Base-by-base conservation (phyloP, 768 basidiomycete species). In the Thelephora ganbajun region DNA sequence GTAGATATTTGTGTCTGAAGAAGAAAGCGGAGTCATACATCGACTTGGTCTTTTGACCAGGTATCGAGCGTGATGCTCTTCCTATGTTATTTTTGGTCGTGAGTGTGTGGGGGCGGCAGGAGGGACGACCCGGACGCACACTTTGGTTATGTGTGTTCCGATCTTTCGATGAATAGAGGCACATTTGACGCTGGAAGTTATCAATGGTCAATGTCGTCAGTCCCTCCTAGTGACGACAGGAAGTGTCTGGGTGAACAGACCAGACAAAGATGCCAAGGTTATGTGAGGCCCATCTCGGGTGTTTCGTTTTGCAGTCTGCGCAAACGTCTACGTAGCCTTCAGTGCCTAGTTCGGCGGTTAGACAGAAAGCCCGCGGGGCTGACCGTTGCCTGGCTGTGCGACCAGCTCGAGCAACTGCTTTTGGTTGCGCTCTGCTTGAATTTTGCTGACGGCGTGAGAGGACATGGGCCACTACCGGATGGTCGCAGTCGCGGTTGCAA, bases 121-220 rank as follows among this genome's bases (percentile, higher is more conserved):
- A n/a, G 5, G 23, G 6, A 49, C 33, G 19, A n/a, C 6, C 16
- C 11, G 44, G 26, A 70, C 77, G 60, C 70, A 92, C 89, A 97
- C 87, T 77, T 96, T 92, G 0, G 85, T 79, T 54, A 91, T 71
- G 61, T 97, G 93, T 4, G 89, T 93, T 1, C 93, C 93, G 50
- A 97, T 81, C 69, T 93, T 94, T 46, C 93, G 76, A 67, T 97
- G 93, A 45, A 94, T 78, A 50, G 84, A 83, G 13, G 93, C 93
- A 60, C 93, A 97, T 54, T 75, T 77, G 37, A 90, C 71, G 56
- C 91, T 92, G 51, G 33, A 51, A 47, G 52, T 45, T 45, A 34
- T 30, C 39, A 44, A 52, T 16, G 12, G 18, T 41, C 12, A 22
- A 14, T 11, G 14, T 14, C 16, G 39, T 22, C 16, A 41, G 14